Conservation (phyloP, 164 flowering plant species). For the Tinospora cordifolia region DNA sequence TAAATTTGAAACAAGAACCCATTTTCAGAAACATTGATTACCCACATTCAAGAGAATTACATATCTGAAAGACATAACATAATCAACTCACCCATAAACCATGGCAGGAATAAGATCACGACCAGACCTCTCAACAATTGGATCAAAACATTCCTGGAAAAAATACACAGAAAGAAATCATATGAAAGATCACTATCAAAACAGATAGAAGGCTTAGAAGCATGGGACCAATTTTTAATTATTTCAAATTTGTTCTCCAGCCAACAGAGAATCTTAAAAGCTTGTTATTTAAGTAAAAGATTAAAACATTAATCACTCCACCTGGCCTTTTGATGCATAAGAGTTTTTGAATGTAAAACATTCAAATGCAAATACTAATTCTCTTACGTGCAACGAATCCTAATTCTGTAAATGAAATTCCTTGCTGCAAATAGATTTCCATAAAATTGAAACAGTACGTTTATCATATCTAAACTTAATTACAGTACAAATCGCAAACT, state of each 20-base stretch:
- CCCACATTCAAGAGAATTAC: not conserved
- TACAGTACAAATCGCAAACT: constrained; percentile 20
- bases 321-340: no score
- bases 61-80: not conserved
- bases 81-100: constrained; percentile 79
- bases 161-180: constrained; percentile 5
- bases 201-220: not conserved
- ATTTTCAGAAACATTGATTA: not conserved
- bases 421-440: no score
- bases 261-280: no score
- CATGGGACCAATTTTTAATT: not conserved
- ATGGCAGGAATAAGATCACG: constrained; percentile 86
- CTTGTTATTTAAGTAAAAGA: no score
- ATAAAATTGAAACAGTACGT: no score
- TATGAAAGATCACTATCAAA: not conserved
- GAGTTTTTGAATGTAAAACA: no score
- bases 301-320: no score
- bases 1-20: not conserved
- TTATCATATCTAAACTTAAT: no score
- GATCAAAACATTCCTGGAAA: constrained; percentile 83
- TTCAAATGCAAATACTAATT: no score
- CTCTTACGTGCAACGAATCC: no score
- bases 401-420: no score
- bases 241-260: no score
- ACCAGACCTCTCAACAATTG: constrained; percentile 60